A percentile compares a stretch with the other conserved stretches of the same genome.
phyloP scores from a whole-genome alignment of 1,139 yeast species.

The Kodamaea alishanica region DNA sequence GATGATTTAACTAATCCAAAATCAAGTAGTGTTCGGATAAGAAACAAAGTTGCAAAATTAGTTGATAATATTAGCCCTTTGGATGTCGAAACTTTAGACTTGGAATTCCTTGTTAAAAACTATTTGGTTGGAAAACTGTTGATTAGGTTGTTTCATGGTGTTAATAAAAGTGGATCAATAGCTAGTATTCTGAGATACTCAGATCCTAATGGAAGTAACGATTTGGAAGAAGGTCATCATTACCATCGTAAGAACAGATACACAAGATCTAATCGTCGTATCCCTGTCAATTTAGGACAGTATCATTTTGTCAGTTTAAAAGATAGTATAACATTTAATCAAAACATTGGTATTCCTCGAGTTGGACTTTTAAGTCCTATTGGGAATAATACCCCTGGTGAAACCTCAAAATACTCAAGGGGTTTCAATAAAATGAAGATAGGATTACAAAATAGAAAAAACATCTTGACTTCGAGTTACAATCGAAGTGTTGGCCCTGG shows the following conservation, averaged over 20 bases:
- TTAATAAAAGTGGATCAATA: slow-evolving; percentile 5
- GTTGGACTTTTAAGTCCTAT: neutral
- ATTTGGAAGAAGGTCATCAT: slow-evolving; percentile 11
- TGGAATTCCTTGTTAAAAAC: slow-evolving; percentile 33
- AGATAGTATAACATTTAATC: slow-evolving; percentile 31
- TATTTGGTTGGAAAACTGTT: slow-evolving; percentile 36
- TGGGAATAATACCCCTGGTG: slow-evolving; percentile 11
- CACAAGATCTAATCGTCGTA: slow-evolving; percentile 1
- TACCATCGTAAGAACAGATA: slow-evolving; percentile 12
- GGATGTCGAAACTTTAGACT: slow-evolving; percentile 44
- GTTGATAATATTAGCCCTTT: slow-evolving; percentile 36
- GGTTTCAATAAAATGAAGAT: slow-evolving; percentile 38
- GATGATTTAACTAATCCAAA: slow-evolving; percentile 21
- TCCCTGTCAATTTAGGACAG: slow-evolving; percentile 7
- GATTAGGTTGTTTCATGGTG: slow-evolving; percentile 35
- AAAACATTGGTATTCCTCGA: slow-evolving; percentile 12
- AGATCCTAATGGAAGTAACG: slow-evolving; percentile 1
- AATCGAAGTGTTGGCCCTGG: neutral
- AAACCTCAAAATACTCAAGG: slow-evolving; percentile 30
- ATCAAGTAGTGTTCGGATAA: slow-evolving; percentile 28
- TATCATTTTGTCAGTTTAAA: slow-evolving; percentile 37
- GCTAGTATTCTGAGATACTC: neutral
- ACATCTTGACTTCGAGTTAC: slow-evolving; percentile 10
- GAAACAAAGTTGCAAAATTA: slow-evolving; percentile 36
- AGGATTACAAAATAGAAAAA: slow-evolving; percentile 29